Percentiles rank a stretch among this genome's conserved stretches.
These are phyloP conservation scores for Coprinopsis strossmayeri DNA, from an alignment of 768 basidiomycete species.

Conservation along the genomic window DNA sequence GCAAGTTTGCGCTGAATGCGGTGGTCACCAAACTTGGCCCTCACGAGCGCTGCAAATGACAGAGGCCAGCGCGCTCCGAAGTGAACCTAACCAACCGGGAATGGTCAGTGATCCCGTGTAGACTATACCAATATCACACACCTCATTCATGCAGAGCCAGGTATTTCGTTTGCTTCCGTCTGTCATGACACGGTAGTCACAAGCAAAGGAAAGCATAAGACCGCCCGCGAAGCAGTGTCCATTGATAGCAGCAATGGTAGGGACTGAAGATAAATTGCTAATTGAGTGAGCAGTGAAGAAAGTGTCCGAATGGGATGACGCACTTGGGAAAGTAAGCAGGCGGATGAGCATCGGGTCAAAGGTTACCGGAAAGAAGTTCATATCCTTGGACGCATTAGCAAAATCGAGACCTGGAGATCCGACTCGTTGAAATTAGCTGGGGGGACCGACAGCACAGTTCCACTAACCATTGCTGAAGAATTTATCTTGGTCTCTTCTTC, in stretches of 20 bases:
- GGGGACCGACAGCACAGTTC: neutral
- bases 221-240: slow-evolving; percentile 86
- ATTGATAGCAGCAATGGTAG: slow-evolving; percentile 73
- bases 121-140: too few species aligned
- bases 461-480: slow-evolving; percentile 79
- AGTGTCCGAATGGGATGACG: neutral
- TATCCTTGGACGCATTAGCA: slow-evolving; percentile 40
- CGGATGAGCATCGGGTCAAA: slow-evolving; percentile 70
- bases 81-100: slow-evolving; percentile 44
- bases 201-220: slow-evolving; percentile 70
- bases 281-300: neutral
- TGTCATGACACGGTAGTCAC: slow-evolving; percentile 88
- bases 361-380: slow-evolving; percentile 67
- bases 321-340: slow-evolving; percentile 72
- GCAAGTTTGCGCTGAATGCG: slow-evolving; percentile 62
- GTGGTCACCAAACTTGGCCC: slow-evolving; percentile 57
- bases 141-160: slow-evolving; percentile 94
- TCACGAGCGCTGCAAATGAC: slow-evolving; percentile 58
- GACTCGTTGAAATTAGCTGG: neutral
- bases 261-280: slow-evolving; percentile 40
- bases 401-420: slow-evolving; percentile 54
- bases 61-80: slow-evolving; percentile 80
- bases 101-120: too few species aligned
- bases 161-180: slow-evolving; percentile 71
- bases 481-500: slow-evolving; percentile 70